phyloP scores from a whole-genome alignment of 306 rosid species.

The Cucurbita ficifolia region DNA sequence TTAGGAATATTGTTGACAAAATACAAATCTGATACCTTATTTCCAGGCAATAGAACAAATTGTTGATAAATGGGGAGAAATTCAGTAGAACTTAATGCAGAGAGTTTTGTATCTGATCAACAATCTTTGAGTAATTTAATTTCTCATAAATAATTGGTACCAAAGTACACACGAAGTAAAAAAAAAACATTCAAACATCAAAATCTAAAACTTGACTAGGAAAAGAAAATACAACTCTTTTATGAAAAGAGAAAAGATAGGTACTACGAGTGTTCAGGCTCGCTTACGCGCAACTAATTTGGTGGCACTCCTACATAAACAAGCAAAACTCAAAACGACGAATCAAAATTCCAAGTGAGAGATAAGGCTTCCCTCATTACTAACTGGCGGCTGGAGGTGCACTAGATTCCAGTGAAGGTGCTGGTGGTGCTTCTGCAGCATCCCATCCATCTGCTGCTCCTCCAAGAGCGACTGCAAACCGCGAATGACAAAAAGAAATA shows the following conservation, averaged over 20 bases:
- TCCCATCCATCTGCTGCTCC: conserved; percentile 22
- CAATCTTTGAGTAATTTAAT: background rate
- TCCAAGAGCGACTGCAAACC: background rate
- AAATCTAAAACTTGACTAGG: background rate
- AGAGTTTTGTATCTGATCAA: background rate
- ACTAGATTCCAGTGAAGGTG: conserved; percentile 11
- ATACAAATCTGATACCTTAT: background rate
- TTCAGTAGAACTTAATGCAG: background rate
- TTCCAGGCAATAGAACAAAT: background rate
- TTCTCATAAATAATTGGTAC: background rate
- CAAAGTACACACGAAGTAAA: background rate
- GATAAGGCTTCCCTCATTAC: background rate
- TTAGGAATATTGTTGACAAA: background rate
- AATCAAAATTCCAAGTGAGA: background rate
- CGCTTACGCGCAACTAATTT: background rate
- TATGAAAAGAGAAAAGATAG: background rate
- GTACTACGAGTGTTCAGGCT: background rate
- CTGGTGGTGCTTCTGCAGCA: conserved; percentile 8
- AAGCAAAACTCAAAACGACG: background rate
- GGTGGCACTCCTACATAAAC: background rate
- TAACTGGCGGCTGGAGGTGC: conserved; percentile 8
- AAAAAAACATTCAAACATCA: background rate
- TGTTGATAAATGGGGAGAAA: background rate
- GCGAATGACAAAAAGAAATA: background rate
- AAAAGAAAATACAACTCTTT: background rate